Base-by-base conservation (phyloP, 441 rosid species). In the Corymbia calophylla region DNA sequence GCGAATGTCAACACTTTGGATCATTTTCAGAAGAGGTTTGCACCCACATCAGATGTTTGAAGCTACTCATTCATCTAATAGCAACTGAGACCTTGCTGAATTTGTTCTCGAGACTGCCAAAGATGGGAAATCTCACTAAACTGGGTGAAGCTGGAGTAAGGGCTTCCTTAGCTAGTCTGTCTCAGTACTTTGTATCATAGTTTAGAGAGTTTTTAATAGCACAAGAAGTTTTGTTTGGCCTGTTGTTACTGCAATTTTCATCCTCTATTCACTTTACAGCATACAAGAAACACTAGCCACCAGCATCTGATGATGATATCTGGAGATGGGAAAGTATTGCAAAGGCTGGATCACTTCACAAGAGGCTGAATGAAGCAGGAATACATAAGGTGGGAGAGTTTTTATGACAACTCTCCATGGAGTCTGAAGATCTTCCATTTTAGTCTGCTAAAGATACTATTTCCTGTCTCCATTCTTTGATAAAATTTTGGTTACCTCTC, bases 1-100 rank as follows among this genome's bases (percentile, higher is more conserved):
- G 39, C 39, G 39, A 35, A 6, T 6, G 8, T 1, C 2, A 21
- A 5, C 1, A 6, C 2, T 5, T 53, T 2, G 18, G 54, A 53
- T 53, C 55, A 16, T 53, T 53, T 16, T 5, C 55, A 55, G 60
- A 55, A 55, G 58, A 7, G 58, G 58, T 55, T 55, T 55, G 58
- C 2, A 55, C 1, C 23, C 4, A 35, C 58, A 18, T 18, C 21
- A 0, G 1, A 55, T 55, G 58, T 55, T 55, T 55, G 25, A 9
- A 18, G 58, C 58, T 55, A 19, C 58, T 55, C 9, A 19, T 55
- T 19, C 7, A 55, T 55, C 58, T 19, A 55, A 55, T 19, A 55
- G 58, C 25, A 8, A 55, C 58, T 55, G 25, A 55, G 58, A 55
- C 58, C 58, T 55, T 55, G 18, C 58, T 7, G 58, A 19, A 21